These are phyloP conservation scores for Hanseniaspora mollemarum DNA, from an alignment of 805 yeast genomes.

Conservation along the genomic window DNA sequence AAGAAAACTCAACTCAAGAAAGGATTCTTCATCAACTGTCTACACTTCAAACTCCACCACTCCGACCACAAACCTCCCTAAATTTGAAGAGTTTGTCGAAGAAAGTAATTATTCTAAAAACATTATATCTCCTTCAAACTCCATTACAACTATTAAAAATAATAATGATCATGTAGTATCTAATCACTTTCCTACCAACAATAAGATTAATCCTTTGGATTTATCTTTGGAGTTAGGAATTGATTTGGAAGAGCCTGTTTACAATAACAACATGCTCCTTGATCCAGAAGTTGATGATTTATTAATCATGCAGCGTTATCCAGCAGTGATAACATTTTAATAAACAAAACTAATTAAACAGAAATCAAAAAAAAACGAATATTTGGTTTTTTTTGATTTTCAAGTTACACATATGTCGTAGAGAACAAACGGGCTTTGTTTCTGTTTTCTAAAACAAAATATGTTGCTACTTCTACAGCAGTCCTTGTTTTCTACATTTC, in stretches of 20 bases:
- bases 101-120: not conserved
- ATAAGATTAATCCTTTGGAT: not conserved
- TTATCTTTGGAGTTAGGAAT: conserved; percentile 9
- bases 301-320: conserved; percentile 17
- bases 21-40: not conserved
- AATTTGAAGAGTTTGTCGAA: not conserved
- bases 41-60: not conserved
- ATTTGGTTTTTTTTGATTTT: not conserved
- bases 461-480: conserved; percentile 7
- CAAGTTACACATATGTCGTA: not conserved
- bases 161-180: not conserved
- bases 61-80: not conserved
- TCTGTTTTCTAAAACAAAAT: not conserved
- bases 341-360: not conserved
- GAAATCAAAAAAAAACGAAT: not conserved
- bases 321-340: conserved; percentile 16
- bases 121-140: not conserved
- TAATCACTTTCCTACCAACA: not conserved
- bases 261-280: not conserved
- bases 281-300: not conserved
- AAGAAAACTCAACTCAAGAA: conserved; percentile 4
- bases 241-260: conserved; percentile 14
- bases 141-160: not conserved
- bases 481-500: not conserved
- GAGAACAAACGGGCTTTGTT: not conserved